Evolutionary conservation across 495 filamentous ascomycete species (phyloP).

Genomic region (Cryomyces antarcticus): DNA sequence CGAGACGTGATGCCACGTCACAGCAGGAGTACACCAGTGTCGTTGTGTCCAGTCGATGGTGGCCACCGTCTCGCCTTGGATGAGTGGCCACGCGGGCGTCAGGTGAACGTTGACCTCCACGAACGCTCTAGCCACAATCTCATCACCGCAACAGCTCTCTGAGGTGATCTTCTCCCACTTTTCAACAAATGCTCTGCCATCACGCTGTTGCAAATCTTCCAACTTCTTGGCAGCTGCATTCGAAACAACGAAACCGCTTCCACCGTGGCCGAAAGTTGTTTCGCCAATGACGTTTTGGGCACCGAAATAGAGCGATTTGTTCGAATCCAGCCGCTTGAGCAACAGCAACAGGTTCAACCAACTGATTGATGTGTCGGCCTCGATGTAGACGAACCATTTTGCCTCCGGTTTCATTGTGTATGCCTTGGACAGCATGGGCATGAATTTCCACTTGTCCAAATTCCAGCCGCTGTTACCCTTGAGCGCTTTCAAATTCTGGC

Average conservation of each 20-base stretch:
- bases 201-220: too few relatives aligned
- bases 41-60: too few relatives aligned
- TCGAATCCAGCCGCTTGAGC: conserved; percentile 5
- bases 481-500: conserved; percentile 23
- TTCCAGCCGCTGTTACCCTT: conserved; percentile 26
- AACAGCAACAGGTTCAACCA: conserved; percentile 11
- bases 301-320: conserved; percentile 7
- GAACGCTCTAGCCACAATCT: too few relatives aligned
- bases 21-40: too few relatives aligned
- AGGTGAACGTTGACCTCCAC: too few relatives aligned
- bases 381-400: conserved; percentile 12
- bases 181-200: too few relatives aligned
- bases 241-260: conserved; percentile 8
- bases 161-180: too few relatives aligned
- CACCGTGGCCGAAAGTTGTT: conserved; percentile 10
- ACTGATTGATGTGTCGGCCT: conserved; percentile 9
- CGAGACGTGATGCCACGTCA: too few relatives aligned
- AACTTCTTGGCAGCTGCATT: conserved; percentile 1
- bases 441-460: conserved; percentile 39
- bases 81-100: too few relatives aligned
- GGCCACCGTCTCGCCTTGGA: too few relatives aligned
- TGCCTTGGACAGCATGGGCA: conserved; percentile 34
- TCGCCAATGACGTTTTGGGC: conserved; percentile 8
- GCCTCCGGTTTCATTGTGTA: neutral
- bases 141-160: too few relatives aligned